These are phyloP conservation scores for Daldinia loculata DNA, from an alignment of 495 filamentous ascomycete species.

Conservation along the genomic window DNA sequence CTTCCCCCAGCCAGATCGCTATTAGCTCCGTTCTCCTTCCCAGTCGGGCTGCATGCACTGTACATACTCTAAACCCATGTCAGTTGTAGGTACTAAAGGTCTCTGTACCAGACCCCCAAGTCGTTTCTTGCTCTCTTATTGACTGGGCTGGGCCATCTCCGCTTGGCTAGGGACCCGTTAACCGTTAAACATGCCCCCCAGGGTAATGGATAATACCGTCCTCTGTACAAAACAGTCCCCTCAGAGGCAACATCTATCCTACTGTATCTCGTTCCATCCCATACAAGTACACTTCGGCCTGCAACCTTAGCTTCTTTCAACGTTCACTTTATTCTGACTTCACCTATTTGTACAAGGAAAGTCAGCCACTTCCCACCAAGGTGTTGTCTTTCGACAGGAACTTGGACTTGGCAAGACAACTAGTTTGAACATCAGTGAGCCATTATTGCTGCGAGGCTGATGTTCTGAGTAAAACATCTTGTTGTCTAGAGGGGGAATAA, in stretches of 20 bases:
- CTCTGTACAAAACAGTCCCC: slow-evolving; percentile 60
- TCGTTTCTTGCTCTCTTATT: slow-evolving; percentile 48
- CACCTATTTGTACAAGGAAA: slow-evolving; percentile 47
- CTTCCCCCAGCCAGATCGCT: slow-evolving; percentile 56
- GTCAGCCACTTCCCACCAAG: slow-evolving; percentile 25
- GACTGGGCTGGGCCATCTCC: slow-evolving; percentile 48
- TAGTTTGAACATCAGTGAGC: slow-evolving; percentile 34
- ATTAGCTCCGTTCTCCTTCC: slow-evolving; percentile 62
- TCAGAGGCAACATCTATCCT: slow-evolving; percentile 54
- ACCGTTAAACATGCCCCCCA: slow-evolving; percentile 53
- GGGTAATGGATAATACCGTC: slow-evolving; percentile 57
- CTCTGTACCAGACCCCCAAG: slow-evolving; percentile 53
- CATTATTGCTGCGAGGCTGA: slow-evolving; percentile 32
- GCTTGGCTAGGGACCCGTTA: slow-evolving; percentile 50
- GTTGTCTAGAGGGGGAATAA: slow-evolving; percentile 27
- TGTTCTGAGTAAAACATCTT: slow-evolving; percentile 34
- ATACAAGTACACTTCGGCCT: slow-evolving; percentile 61
- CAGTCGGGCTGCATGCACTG: slow-evolving; percentile 61
- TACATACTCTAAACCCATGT: slow-evolving; percentile 51
- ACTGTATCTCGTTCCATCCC: slow-evolving; percentile 53
- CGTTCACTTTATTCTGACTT: slow-evolving; percentile 53
- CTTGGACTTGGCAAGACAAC: slow-evolving; percentile 28
- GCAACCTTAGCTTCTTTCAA: slow-evolving; percentile 53
- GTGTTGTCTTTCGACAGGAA: slow-evolving; percentile 36
- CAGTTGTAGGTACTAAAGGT: slow-evolving; percentile 52